Base-by-base conservation (phyloP, 2,329 filamentous ascomycete species). In the Pseudogymnoascus sp. region DNA sequence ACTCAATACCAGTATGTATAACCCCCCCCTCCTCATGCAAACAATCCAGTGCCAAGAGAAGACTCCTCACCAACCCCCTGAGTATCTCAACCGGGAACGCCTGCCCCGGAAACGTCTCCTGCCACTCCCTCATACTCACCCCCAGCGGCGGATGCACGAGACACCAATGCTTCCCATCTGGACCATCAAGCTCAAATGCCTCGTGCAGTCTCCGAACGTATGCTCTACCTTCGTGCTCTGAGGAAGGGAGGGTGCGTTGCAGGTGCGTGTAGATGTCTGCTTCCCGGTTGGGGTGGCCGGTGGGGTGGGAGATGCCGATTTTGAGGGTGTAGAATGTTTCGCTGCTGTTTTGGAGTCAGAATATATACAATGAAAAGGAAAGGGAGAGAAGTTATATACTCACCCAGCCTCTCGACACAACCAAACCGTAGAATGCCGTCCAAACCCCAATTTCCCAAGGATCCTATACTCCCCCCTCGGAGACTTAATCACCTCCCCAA, bases 401-500 rank as follows among this genome's bases (percentile, higher is more conserved):
- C 18, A 42, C 42, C 12, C 25, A 29, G 13, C 6, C 12, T 78
- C 74, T 29, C 67, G 72, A 48, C 72, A 73, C 0, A 79, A 71
- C 77, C 77, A 79, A 4, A 76, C 73, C 0, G 76, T 78, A 1
- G 77, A 77, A 42, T 65, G 68, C 5, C 68, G 67, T 4, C 76
- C 76, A 63, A 73, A 76, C n/a, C 76, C 76, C 0, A 79, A 69
- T 60, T 79, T 79, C 15, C 70, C 71, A 12, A 78, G 67, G 25
- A 48, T 29, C 25, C 29, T 21, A 29, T 48, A 48, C 25, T 48
- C 25, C 7, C 13, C 42, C 25, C 2, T 7, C 1, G 13, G 13
- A 3, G 42, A 29, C 13, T 29, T 29, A 15, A 48, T 29, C 3
- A 48, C 25, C 42, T 48, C 42, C 25, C 42, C 42, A 5, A 48